Evolutionary conservation across 176 grass and related monocot genomes (phyloP).

Genomic region (Triticum turgidum): DNA sequence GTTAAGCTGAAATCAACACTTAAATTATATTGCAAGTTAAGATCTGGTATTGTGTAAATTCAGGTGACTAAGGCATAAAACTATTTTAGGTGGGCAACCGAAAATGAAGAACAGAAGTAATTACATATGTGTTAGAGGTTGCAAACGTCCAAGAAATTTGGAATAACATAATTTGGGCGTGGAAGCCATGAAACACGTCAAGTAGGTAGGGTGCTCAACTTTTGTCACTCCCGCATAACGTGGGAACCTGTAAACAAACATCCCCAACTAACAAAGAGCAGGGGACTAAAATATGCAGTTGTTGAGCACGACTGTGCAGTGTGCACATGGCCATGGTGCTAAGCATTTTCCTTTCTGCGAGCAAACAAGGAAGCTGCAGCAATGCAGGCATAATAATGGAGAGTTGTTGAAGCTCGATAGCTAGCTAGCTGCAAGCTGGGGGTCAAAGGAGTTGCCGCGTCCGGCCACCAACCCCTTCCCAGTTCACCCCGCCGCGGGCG

Average conservation of each 20-base stretch:
- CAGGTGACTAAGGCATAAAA: too few species aligned
- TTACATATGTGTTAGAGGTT: too few species aligned
- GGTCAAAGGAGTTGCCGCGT: conserved; percentile 33
- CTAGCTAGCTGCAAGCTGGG: not conserved
- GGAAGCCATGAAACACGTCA: not conserved
- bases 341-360: not conserved
- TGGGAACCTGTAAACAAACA: conserved; percentile 20
- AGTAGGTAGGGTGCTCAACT: not conserved
- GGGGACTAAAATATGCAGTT: not conserved
- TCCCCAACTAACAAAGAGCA: too few species aligned
- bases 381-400: not conserved
- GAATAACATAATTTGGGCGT: not conserved
- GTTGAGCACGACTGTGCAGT: not conserved
- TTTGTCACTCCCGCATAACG: conserved; percentile 4
- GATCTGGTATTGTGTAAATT: too few species aligned
- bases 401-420: not conserved
- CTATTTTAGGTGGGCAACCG: too few species aligned
- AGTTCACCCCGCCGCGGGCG: not conserved
- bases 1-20: too few species aligned
- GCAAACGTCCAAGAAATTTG: not conserved
- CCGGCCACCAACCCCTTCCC: not conserved
- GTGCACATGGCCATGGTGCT: conserved; percentile 4
- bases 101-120: too few species aligned
- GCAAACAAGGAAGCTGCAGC: conserved; percentile 4
- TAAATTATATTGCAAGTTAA: too few species aligned